A percentile compares a stretch with the other conserved stretches of the same genome.
phyloP scores from a whole-genome alignment of 1,284 basidiomycete species.

The Dichomitus squalens region DNA sequence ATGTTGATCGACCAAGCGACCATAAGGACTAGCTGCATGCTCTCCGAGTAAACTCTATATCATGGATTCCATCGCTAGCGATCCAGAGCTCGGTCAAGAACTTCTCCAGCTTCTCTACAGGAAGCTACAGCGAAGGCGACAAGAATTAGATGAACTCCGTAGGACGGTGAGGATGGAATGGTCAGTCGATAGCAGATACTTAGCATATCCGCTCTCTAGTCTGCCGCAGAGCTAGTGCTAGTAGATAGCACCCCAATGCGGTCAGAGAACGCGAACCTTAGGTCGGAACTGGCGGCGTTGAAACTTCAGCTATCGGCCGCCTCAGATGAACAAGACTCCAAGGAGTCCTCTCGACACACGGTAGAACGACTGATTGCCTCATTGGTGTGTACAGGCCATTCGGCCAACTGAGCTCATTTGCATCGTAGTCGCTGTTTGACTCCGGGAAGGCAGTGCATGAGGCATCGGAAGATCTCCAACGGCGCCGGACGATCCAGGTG shows the following conservation, averaged over 20 bases:
- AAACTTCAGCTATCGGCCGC: background rate
- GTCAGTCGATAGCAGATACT: background rate
- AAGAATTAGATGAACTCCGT: conserved; percentile 10
- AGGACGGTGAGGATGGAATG: background rate
- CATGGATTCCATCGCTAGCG: conserved; percentile 10
- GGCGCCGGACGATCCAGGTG: background rate
- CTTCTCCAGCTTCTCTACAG: conserved; percentile 12
- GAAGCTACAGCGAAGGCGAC: conserved; percentile 14
- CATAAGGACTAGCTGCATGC: too few species aligned
- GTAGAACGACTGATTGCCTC: background rate
- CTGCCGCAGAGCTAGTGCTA: background rate
- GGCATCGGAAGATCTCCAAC: background rate
- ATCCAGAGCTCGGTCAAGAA: conserved; percentile 14
- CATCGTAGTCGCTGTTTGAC: background rate
- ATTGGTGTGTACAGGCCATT: background rate
- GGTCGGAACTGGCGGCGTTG: conserved; percentile 2
- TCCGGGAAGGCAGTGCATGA: background rate
- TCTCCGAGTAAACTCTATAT: too few species aligned
- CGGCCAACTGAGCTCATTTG: background rate
- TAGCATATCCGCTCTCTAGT: background rate
- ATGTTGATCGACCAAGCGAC: too few species aligned
- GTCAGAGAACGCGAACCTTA: conserved; percentile 7
- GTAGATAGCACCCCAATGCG: conserved; percentile 8
- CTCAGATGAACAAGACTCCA: background rate
- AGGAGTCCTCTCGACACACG: background rate